Evolutionary conservation across 1,139 yeast genomes (phyloP), one percentile per base, ranked within the genome.

Genomic region (Scheffersomyces illinoinensis): DNA sequence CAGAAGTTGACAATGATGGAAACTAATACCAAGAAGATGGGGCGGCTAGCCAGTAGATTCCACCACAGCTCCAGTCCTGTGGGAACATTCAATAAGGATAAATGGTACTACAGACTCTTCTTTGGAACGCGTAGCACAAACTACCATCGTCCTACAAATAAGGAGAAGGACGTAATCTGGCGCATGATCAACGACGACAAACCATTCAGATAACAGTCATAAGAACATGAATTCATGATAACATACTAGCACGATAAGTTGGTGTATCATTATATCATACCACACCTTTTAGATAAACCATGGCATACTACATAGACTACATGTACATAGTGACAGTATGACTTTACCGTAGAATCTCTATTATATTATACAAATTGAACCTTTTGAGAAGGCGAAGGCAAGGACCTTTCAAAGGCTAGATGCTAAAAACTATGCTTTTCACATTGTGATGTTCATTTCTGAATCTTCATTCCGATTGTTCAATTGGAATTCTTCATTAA

Each of bases 171-270:
- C 62, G 81, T 85, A 54, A 84, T 88, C 7, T 89, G 93, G 93
- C 83, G 88, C 65, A 89, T 91, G 93, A 78, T 89, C 60, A 83
- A 87, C 54, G 89, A 87, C 57, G 88, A 86, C 58, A 85, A 85
- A 24, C 51, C 51, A n/a, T 48, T 48, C n/a, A 48, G 24, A 48
- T 48, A 19, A 24, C n/a, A 17, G 23, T 5, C 17, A 19, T 20
- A 48, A n/a, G 6, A 17, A 48, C 51, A 20, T 48, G 20, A 17
- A n/a, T 21, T 18, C n/a, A 47, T 21, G 50, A 20, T 20, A 47
- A 7, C 49, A 47, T 14, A 48, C 23, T 10, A 48, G 6, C 33
- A 26, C 12, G 33, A 26, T 26, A 26, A 26, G 33, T 26, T 26
- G 12, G 33, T 26, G 6, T 26, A 26, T 26, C 33, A 26, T 26